Conservation (phyloP, 306 rosid species). For the Citrullus mucosospermus region DNA sequence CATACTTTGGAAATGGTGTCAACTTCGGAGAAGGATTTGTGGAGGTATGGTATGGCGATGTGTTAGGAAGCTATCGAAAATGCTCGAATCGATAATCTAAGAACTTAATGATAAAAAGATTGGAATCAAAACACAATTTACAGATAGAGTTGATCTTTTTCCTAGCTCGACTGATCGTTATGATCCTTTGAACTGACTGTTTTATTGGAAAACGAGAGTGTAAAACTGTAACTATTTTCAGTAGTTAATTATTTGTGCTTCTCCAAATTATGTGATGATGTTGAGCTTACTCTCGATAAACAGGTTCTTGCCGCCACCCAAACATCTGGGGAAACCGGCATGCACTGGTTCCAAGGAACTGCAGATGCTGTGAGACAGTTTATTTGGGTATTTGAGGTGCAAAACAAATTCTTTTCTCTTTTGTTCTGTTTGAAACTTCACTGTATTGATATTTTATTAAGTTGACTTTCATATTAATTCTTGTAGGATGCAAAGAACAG, state of each 20-base stretch:
- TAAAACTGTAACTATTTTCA: neutral
- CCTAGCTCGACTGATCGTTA: neutral
- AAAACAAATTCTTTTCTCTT: neutral
- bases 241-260: neutral
- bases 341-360: conserved; percentile 50
- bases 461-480: neutral
- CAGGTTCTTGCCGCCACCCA: conserved; percentile 41
- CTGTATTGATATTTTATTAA: neutral
- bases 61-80: neutral
- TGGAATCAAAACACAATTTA: neutral
- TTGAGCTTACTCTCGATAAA: neutral
- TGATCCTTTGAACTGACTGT: neutral
- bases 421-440: neutral
- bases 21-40: conserved; percentile 40
- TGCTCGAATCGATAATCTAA: neutral
- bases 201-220: neutral
- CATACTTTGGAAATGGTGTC: conserved; percentile 35
- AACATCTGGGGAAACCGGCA: conserved; percentile 39
- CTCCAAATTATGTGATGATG: neutral
- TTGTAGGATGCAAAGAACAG: conserved; percentile 76
- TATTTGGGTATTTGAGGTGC: conserved; percentile 37
- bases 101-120: neutral
- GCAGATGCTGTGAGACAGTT: conserved; percentile 48
- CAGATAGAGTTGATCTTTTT: neutral
- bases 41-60: conserved; percentile 25